Base-by-base conservation (phyloP, 331 rosid species). In the Quercus tomentella region DNA sequence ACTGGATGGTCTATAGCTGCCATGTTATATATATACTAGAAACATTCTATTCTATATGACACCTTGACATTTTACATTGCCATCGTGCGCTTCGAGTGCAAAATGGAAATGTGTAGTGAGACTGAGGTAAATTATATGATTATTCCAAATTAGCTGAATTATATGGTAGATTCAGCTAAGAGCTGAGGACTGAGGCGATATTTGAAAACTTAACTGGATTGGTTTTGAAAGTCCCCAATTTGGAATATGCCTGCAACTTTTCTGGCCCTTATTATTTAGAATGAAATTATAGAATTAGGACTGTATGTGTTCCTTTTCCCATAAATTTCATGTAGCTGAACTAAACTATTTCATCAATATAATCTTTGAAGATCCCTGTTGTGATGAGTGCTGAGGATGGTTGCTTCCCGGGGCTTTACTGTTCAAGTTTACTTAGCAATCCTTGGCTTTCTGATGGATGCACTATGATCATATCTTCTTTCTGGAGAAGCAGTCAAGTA, bases 401-500 rank as follows among this genome's bases (percentile, higher is more conserved):
- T 60, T 79, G 81, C 87, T 95, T 95, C 87, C 99, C 99, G 65
- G 99, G 99, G 73, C 93, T 95, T 81, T 95, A 95, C 89, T 86
- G 84, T 79, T 73, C 72, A 60, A 80, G 80, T 83, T 60, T 93
- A 75, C 90, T 82, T 55, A 72, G 80, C 72, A 76, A 89, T 76
- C 97, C 99, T 22, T 95, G 98, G 99, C 94, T 95, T 87, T 90
- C 93, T 23, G 97, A 95, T 91, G 97, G 97, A 70, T 68, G 84
- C 84, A 91, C 93, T 54, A 78, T 95, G 87, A 88, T 91, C 72
- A 61, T 87, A 84, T 72, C 94, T 26, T 91, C 99, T 74, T 3
- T 81, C 74, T 95, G 99, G 99, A 86, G 83, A 79, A 95, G 97
- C 84, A 66, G 87, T 79, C 85, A 87, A 82, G 97, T 87, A 70